A percentile compares a stretch with the other conserved stretches of the same genome.
phyloP scores from a whole-genome alignment of 345 rosid species.

The Firmiana major region DNA sequence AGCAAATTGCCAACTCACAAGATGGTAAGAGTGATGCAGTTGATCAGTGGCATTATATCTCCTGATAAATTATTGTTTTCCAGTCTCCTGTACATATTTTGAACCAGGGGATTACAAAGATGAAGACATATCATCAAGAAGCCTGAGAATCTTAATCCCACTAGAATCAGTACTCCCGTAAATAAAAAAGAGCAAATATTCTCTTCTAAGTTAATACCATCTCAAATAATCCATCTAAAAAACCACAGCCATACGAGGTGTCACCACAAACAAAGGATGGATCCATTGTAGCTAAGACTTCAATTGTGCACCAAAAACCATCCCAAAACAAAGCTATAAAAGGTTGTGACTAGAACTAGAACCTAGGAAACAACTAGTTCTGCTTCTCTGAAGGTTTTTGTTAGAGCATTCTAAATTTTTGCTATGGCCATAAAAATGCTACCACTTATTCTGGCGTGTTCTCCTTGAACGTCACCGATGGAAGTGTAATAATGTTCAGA shows the following conservation, averaged over 20 bases:
- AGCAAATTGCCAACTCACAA: constrained; percentile 44
- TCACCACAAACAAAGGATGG: background rate
- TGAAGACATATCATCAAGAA: constrained; percentile 1
- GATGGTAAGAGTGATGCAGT: constrained; percentile 66
- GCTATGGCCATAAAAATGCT: background rate
- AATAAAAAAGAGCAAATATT: background rate
- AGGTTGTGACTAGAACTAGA: background rate
- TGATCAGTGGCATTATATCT: constrained; percentile 54
- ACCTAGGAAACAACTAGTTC: background rate
- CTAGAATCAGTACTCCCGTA: background rate
- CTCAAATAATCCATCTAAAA: background rate
- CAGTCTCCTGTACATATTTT: constrained; percentile 52
- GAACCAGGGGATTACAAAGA: background rate
- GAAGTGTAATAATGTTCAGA: background rate
- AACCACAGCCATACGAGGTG: background rate
- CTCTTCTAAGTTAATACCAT: background rate
- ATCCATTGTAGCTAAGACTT: background rate
- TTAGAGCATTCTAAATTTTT: background rate
- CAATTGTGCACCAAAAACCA: background rate
- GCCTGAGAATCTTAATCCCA: background rate
- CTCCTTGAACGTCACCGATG: background rate
- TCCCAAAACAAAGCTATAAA: background rate
- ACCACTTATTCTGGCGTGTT: background rate
- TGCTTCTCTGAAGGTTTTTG: background rate
- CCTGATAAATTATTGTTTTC: constrained; percentile 85